Conservation (phyloP, 495 filamentous ascomycete species). For the Aspergillus panamensis region DNA sequence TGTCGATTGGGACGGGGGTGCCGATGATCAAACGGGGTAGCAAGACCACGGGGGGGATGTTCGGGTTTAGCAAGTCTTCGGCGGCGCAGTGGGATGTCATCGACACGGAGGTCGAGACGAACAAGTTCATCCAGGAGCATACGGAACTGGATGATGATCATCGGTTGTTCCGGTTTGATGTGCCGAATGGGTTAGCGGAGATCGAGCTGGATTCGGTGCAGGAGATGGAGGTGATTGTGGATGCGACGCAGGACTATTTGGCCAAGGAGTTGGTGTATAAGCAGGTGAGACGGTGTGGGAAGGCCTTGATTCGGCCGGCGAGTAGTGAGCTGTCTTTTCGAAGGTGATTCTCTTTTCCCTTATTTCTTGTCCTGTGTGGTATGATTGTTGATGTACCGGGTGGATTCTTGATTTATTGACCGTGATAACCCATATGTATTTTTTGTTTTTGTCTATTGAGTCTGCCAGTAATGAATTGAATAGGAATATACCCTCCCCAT, state of each 20-base stretch:
- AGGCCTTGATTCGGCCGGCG: slow-evolving; percentile 17
- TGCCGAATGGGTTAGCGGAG: slow-evolving; percentile 40
- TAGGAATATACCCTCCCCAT: too few relatives aligned
- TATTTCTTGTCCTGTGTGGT: not conserved
- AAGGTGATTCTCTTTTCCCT: not conserved
- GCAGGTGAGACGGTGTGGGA: slow-evolving; percentile 35
- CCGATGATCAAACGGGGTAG: slow-evolving; percentile 30
- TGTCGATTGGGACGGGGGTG: slow-evolving; percentile 47
- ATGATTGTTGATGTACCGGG: not conserved
- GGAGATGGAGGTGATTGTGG: slow-evolving; percentile 35
- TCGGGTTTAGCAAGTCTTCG: slow-evolving; percentile 28
- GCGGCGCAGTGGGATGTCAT: slow-evolving; percentile 24
- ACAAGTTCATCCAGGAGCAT: slow-evolving; percentile 38
- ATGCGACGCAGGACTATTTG: slow-evolving; percentile 41
- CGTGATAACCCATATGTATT: not conserved
- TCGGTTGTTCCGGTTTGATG: slow-evolving; percentile 47
- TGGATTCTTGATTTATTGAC: not conserved
- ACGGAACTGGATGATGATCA: slow-evolving; percentile 30
- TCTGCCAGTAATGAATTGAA: too few relatives aligned
- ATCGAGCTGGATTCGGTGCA: slow-evolving; percentile 39
- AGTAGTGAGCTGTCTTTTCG: slow-evolving; percentile 14
- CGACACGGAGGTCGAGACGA: slow-evolving; percentile 41
- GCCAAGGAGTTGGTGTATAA: slow-evolving; percentile 33
- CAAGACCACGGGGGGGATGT: slow-evolving; percentile 17
- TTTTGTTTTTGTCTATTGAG: not conserved